A percentile compares a stretch with the other conserved stretches of the same genome.
Evolutionary conservation across 2,329 filamentous ascomycete species (phyloP).

Genomic region (Cercospora berteroae): DNA sequence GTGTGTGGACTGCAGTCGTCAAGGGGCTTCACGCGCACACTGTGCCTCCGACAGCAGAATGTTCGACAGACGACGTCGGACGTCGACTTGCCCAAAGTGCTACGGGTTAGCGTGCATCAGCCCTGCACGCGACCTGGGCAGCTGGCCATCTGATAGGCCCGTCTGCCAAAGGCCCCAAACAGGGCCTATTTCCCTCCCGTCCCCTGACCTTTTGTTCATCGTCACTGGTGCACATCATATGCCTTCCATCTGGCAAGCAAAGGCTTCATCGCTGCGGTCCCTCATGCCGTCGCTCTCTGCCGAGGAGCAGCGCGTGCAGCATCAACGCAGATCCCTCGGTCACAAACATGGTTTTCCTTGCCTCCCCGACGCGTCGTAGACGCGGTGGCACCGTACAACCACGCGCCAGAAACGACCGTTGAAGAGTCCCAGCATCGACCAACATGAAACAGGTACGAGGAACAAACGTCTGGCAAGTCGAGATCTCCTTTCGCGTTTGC

Average conservation of each 20-base stretch:
- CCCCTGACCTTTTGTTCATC: slow-evolving; percentile 16
- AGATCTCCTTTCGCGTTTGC: background rate
- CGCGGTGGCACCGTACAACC: background rate
- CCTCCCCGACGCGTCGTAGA: background rate
- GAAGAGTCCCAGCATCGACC: background rate
- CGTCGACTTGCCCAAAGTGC: background rate
- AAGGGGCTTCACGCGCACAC: slow-evolving; percentile 4
- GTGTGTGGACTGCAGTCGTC: slow-evolving; percentile 7
- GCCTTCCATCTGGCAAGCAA: background rate
- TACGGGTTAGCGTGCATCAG: slow-evolving; percentile 2
- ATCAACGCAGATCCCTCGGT: background rate
- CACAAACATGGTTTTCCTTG: background rate
- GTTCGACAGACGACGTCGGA: slow-evolving; percentile 11
- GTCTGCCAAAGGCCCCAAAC: background rate
- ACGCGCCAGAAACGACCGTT: slow-evolving; percentile 1
- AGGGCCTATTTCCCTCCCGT: background rate
- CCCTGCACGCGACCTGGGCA: slow-evolving; percentile 3
- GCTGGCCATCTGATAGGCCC: slow-evolving; percentile 5
- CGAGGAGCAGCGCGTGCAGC: background rate
- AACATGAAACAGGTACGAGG: background rate
- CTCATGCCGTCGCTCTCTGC: background rate
- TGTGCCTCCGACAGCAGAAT: slow-evolving; percentile 1
- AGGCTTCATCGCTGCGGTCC: background rate
- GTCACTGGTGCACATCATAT: slow-evolving; percentile 7
- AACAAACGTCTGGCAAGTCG: background rate